Percentiles rank a stretch among this genome's conserved stretches.
Conservation (phyloP, 2,329 filamentous ascomycete genomes). For the Nothophaeocryptopus gaeumannii region DNA sequence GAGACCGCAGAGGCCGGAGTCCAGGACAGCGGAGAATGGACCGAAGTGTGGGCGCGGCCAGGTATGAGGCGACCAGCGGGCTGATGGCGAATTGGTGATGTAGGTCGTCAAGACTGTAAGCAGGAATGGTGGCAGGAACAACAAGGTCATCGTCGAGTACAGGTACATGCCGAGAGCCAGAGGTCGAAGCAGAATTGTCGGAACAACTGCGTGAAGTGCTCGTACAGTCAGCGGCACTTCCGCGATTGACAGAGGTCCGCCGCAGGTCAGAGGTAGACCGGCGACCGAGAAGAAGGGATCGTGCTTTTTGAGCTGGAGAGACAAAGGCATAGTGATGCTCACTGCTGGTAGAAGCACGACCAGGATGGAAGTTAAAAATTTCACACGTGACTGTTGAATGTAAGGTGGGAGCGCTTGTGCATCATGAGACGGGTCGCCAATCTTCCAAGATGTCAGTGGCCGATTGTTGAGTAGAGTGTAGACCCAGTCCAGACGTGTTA, state of each 20-base stretch:
- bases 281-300: constrained; percentile 28
- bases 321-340: constrained; percentile 18
- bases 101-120: constrained; percentile 25
- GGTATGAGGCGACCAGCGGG: constrained; percentile 28
- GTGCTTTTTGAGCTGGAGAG: constrained; percentile 9
- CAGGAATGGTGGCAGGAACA: constrained; percentile 26
- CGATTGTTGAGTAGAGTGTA: constrained; percentile 24
- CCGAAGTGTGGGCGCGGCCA: constrained; percentile 32
- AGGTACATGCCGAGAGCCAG: constrained; percentile 27
- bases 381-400: constrained; percentile 17
- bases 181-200: constrained; percentile 22
- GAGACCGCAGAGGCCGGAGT: constrained; percentile 28
- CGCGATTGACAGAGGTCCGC: not conserved
- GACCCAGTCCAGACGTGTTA: constrained; percentile 28
- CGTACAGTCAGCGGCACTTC: not conserved
- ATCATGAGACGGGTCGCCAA: constrained; percentile 25
- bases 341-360: constrained; percentile 28
- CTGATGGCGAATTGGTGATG: constrained; percentile 14
- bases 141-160: constrained; percentile 27
- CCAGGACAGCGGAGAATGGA: constrained; percentile 19
- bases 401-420: constrained; percentile 26
- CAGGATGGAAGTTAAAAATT: constrained; percentile 25
- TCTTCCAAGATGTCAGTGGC: constrained; percentile 31
- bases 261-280: constrained; percentile 7
- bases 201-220: constrained; percentile 2